phyloP scores from a whole-genome alignment of 2,329 filamentous ascomycete species.

The Fusarium papillatum region DNA sequence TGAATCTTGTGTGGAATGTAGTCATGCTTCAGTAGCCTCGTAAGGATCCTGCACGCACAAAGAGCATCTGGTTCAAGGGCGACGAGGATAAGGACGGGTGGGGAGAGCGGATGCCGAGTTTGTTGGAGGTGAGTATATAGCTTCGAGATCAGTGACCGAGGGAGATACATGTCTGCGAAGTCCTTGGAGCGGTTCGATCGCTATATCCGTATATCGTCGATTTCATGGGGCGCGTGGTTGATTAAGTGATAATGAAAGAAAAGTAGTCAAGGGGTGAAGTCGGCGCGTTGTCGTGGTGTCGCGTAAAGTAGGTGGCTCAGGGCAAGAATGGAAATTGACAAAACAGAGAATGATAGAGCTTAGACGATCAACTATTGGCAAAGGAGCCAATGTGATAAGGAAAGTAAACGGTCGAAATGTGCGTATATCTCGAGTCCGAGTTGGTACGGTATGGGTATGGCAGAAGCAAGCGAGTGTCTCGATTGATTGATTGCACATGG shows the following conservation, averaged over 20 bases:
- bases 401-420: slow-evolving; percentile 1
- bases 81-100: slow-evolving; percentile 91
- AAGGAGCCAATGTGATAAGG: slow-evolving; percentile 4
- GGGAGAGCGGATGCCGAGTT: slow-evolving; percentile 89
- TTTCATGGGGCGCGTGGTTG: slow-evolving; percentile 43
- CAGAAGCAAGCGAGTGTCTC: slow-evolving; percentile 6
- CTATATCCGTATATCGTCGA: slow-evolving; percentile 26
- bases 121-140: slow-evolving; percentile 91
- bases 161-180: slow-evolving; percentile 85
- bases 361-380: background rate
- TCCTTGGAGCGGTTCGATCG: slow-evolving; percentile 25
- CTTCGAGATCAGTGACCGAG: slow-evolving; percentile 88
- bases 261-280: slow-evolving; percentile 21
- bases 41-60: slow-evolving; percentile 95
- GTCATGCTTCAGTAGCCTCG: slow-evolving; percentile 93
- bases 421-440: slow-evolving; percentile 10
- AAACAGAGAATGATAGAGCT: background rate
- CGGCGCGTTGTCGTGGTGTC: slow-evolving; percentile 26
- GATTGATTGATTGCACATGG: slow-evolving; percentile 23
- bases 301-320: slow-evolving; percentile 37
- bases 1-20: slow-evolving; percentile 99
- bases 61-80: slow-evolving; percentile 96
- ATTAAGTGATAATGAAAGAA: slow-evolving; percentile 13
- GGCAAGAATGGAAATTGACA: background rate
- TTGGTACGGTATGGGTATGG: background rate